A percentile compares a stretch with the other conserved stretches of the same genome.
These are phyloP conservation scores for Escallonia rubra DNA, from an alignment of 129 eudicot genomes.

Conservation along the genomic window DNA sequence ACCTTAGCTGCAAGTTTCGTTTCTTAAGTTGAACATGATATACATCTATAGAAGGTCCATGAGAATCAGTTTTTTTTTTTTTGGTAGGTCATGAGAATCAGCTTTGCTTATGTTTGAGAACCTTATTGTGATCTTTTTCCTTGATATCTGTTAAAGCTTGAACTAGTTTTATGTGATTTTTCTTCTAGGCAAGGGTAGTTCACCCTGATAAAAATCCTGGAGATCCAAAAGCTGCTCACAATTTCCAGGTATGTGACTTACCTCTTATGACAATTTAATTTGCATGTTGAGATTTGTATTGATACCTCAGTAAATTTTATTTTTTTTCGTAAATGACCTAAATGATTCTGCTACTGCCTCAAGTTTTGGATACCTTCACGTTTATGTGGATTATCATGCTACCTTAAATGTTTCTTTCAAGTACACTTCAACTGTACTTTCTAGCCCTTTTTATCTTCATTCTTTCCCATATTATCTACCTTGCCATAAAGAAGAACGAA, in stretches of 20 bases:
- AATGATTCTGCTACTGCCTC: background rate
- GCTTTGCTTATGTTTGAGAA: too few species aligned
- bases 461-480: conserved; percentile 1
- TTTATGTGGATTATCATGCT: background rate
- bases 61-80: too few species aligned
- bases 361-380: background rate
- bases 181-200: conserved; percentile 65
- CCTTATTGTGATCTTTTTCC: too few species aligned
- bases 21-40: too few species aligned
- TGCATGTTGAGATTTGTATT: background rate
- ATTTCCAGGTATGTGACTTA: conserved; percentile 57
- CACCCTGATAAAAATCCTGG: conserved; percentile 96
- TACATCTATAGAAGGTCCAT: too few species aligned
- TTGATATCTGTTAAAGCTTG: background rate
- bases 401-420: background rate
- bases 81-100: too few species aligned
- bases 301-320: background rate
- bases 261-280: background rate
- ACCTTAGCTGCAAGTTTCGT: too few species aligned
- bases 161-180: background rate
- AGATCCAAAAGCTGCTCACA: conserved; percentile 80
- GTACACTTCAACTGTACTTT: background rate
- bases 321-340: background rate
- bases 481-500: background rate
- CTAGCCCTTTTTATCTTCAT: background rate